phyloP scores from a whole-genome alignment of 2,329 filamentous ascomycete genomes.

The Mollisiaceae sp. region DNA sequence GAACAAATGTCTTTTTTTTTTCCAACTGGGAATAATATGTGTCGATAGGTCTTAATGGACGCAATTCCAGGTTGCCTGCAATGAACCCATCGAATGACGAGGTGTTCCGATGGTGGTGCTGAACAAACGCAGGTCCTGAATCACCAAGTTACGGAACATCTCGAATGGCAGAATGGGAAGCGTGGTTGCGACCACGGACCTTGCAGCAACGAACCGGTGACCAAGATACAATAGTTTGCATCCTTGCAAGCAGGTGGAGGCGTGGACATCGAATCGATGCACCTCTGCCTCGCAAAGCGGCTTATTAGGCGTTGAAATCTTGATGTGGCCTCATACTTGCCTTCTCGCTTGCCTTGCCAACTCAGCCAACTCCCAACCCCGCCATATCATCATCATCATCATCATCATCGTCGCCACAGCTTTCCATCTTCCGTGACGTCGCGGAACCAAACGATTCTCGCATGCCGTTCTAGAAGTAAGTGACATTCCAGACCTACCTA shows the following conservation, averaged over 20 bases:
- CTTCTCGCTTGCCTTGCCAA: not conserved
- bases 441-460: not conserved
- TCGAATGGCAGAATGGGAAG: not conserved
- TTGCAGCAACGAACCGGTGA: not conserved
- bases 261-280: not conserved
- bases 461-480: too few relatives aligned
- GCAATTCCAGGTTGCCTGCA: slow-evolving; percentile 1
- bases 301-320: not conserved
- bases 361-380: not conserved
- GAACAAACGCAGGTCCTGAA: slow-evolving; percentile 4
- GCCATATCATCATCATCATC: not conserved
- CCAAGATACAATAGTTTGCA: not conserved
- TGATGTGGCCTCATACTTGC: not conserved
- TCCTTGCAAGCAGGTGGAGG: not conserved
- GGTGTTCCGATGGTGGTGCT: not conserved
- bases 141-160: not conserved
- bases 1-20: slow-evolving; percentile 12
- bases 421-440: not conserved
- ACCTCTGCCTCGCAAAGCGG: not conserved
- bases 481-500: too few relatives aligned
- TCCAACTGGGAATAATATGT: slow-evolving; percentile 13
- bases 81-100: not conserved
- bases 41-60: slow-evolving; percentile 21
- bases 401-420: too few relatives aligned
- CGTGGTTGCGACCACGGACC: not conserved